Evolutionary conservation across 345 rosid genomes (phyloP).

Genomic region (Sonneratia alba): DNA sequence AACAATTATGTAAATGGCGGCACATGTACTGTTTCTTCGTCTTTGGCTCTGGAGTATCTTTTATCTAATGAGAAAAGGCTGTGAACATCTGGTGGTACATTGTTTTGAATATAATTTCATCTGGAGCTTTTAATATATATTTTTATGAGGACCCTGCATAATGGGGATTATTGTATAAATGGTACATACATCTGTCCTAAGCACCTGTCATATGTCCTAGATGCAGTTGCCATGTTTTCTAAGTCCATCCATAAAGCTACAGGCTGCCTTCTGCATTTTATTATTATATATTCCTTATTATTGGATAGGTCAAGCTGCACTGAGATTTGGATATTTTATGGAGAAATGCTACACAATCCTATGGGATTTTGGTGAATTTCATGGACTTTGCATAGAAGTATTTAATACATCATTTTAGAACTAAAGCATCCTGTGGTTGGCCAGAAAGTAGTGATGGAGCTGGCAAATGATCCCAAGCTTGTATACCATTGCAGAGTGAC

Average conservation of each 20-base stretch:
- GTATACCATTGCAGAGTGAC: slow-evolving; percentile 90
- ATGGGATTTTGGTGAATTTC: neutral
- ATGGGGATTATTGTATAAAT: neutral
- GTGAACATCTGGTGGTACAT: neutral
- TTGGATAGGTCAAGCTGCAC: neutral
- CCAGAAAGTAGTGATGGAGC: slow-evolving; percentile 68
- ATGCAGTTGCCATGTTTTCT: neutral
- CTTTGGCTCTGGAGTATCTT: neutral
- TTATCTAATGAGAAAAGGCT: neutral
- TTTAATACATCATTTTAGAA: slow-evolving; percentile 10
- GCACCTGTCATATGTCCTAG: neutral
- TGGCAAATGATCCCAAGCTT: slow-evolving; percentile 78
- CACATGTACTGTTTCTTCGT: neutral
- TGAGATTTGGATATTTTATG: neutral
- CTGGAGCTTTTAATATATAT: neutral
- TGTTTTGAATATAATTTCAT: neutral
- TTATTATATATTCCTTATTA: neutral
- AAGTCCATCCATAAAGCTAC: neutral
- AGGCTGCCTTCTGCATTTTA: neutral
- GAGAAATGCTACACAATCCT: neutral
- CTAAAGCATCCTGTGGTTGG: slow-evolving; percentile 12
- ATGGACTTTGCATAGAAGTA: neutral
- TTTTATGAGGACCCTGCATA: neutral
- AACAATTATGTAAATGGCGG: neutral
- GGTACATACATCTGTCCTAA: neutral